phyloP scores from a whole-genome alignment of 805 yeast species.

The Cyberlindnera mississippiensis region DNA sequence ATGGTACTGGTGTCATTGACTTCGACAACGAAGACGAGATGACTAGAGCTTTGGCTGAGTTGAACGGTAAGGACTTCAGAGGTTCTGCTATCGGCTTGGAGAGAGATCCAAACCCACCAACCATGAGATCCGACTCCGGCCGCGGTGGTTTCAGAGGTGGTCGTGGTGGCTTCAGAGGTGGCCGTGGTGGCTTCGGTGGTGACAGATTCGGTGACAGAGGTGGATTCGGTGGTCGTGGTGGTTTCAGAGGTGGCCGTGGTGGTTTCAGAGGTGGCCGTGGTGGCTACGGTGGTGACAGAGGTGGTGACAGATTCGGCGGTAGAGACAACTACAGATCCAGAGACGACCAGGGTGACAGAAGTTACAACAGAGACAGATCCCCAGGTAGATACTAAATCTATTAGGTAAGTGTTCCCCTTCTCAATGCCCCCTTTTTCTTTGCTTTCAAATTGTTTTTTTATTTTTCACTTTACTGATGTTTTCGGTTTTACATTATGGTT shows the following conservation, averaged over 20 bases:
- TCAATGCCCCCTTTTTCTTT: neutral
- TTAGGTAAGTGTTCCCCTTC: neutral
- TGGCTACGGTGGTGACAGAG: slow-evolving; percentile 34
- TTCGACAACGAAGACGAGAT: slow-evolving; percentile 66
- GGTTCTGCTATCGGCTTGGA: slow-evolving; percentile 71
- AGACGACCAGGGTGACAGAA: slow-evolving; percentile 33
- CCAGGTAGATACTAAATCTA: slow-evolving; percentile 60
- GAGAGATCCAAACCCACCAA: slow-evolving; percentile 61
- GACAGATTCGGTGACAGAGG: slow-evolving; percentile 32
- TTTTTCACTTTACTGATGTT: neutral
- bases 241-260: slow-evolving; percentile 41
- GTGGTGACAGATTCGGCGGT: slow-evolving; percentile 35
- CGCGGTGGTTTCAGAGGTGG: slow-evolving; percentile 41
- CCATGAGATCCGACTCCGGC: slow-evolving; percentile 44
- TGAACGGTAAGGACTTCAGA: slow-evolving; percentile 68
- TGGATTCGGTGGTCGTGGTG: slow-evolving; percentile 39
- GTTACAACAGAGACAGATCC: slow-evolving; percentile 62
- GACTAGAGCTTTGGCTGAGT: slow-evolving; percentile 65
- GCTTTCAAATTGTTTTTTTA: neutral
- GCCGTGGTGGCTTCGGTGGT: slow-evolving; percentile 34
- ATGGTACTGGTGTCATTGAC: slow-evolving; percentile 45
- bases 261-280: slow-evolving; percentile 39
- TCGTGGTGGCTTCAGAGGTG: slow-evolving; percentile 38
- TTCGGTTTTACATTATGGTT: neutral
- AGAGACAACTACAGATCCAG: slow-evolving; percentile 45